These are phyloP conservation scores for Acanthamoeba lenticulata DNA, from an alignment of 208 protist genomes.

Conservation along the genomic window DNA sequence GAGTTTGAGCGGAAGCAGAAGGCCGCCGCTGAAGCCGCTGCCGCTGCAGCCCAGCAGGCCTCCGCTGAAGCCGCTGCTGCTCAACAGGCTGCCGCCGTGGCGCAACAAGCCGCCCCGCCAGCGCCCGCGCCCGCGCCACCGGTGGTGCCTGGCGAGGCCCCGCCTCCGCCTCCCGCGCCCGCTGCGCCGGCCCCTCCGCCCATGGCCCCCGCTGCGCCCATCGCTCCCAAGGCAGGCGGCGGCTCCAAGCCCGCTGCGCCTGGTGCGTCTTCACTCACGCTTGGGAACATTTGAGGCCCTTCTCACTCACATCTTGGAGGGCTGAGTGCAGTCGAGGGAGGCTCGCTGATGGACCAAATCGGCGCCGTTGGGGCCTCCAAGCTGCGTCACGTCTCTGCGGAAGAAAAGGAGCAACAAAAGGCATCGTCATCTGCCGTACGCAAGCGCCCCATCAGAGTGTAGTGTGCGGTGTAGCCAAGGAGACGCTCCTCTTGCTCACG, in stretches of 20 bases:
- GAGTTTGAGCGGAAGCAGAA: slow-evolving; percentile 3
- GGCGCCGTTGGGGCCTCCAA: background rate
- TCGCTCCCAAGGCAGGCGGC: background rate
- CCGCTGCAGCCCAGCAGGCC: background rate
- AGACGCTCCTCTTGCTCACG: background rate
- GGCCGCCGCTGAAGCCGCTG: background rate
- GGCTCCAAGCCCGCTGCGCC: background rate
- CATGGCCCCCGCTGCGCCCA: background rate
- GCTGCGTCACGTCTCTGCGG: background rate
- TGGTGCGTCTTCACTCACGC: background rate
- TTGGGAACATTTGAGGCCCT: background rate
- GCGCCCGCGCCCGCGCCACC: background rate
- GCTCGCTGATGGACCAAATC: slow-evolving; percentile 7
- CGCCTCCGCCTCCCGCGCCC: background rate
- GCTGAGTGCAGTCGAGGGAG: background rate
- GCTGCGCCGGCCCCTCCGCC: background rate
- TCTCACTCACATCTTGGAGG: background rate
- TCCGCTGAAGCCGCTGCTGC: no score
- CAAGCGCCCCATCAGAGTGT: no score
- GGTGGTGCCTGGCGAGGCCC: background rate
- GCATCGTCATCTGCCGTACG: no score
- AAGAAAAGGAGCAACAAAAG: background rate
- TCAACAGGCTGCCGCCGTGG: background rate
- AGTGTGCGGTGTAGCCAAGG: no score
- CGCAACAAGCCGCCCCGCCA: no score